Conservation (phyloP, 2,329 filamentous ascomycete species). For the Phoma sp. region DNA sequence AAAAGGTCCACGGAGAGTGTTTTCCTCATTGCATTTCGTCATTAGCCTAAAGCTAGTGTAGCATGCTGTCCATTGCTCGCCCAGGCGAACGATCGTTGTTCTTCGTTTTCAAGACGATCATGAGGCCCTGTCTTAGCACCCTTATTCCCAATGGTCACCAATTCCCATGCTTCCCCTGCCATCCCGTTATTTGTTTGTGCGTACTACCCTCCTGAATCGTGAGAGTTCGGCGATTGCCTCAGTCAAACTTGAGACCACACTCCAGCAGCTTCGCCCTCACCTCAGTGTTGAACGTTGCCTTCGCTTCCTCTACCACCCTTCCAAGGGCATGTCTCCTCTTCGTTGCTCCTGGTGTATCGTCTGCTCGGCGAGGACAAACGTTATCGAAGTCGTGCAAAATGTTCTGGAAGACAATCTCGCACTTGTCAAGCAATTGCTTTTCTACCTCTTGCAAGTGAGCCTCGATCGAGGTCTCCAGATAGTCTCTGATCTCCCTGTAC, state of each 20-base stretch:
- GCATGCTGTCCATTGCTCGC: too few relatives aligned
- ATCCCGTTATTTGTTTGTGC: too few relatives aligned
- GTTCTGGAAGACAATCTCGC: not conserved
- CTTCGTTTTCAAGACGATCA: not conserved
- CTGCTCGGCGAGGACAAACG: not conserved
- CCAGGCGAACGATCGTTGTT: too few relatives aligned
- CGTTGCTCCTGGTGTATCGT: not conserved
- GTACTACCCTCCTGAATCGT: too few relatives aligned
- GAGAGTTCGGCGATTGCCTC: too few relatives aligned
- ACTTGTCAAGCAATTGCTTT: not conserved
- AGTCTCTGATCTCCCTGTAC: not conserved
- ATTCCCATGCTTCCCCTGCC: too few relatives aligned
- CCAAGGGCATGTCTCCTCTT: not conserved
- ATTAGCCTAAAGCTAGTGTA: too few relatives aligned
- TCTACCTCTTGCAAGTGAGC: not conserved
- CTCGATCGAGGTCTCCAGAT: not conserved
- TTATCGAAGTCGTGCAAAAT: not conserved
- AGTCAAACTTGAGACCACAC: not conserved
- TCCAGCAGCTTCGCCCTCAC: not conserved
- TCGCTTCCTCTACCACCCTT: not conserved
- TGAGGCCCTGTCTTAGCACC: too few relatives aligned
- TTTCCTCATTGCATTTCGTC: not conserved
- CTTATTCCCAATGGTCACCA: too few relatives aligned
- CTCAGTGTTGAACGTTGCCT: not conserved
- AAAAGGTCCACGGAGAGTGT: not conserved